These are phyloP conservation scores for Russula sp. DNA, from an alignment of 768 basidiomycete genomes.

Conservation along the genomic window DNA sequence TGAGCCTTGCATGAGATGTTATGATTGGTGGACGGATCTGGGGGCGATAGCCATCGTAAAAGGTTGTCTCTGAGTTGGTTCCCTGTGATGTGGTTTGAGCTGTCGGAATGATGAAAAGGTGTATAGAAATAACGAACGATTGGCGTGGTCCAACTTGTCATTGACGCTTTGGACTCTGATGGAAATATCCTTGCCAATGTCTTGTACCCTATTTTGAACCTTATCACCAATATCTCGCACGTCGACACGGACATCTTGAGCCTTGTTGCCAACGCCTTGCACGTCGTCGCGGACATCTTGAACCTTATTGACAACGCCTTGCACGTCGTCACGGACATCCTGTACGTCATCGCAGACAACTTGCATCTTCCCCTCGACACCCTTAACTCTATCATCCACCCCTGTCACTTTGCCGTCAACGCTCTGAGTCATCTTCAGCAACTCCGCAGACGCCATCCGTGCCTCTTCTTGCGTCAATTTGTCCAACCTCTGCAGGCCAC, in stretches of 20 bases:
- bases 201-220: not conserved
- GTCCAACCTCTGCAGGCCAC: not conserved
- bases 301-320: not conserved
- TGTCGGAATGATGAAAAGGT: not conserved
- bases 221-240: no score
- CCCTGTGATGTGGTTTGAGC: not conserved
- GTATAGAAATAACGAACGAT: not conserved
- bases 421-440: not conserved
- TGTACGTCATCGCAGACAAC: no score
- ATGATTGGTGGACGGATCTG: not conserved
- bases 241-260: no score
- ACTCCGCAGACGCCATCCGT: not conserved
- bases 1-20: not conserved
- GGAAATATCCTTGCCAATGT: not conserved
- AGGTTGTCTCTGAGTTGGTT: not conserved
- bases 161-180: not conserved
- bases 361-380: not conserved
- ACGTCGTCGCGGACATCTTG: not conserved
- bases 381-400: not conserved
- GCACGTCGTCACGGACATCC: no score
- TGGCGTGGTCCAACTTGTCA: not conserved
- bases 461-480: conserved; percentile 8
- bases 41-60: not conserved
- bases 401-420: not conserved
- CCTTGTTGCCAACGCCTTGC: no score